Base-by-base conservation (phyloP, 306 rosid genomes). In the Heteromeles arbutifolia region DNA sequence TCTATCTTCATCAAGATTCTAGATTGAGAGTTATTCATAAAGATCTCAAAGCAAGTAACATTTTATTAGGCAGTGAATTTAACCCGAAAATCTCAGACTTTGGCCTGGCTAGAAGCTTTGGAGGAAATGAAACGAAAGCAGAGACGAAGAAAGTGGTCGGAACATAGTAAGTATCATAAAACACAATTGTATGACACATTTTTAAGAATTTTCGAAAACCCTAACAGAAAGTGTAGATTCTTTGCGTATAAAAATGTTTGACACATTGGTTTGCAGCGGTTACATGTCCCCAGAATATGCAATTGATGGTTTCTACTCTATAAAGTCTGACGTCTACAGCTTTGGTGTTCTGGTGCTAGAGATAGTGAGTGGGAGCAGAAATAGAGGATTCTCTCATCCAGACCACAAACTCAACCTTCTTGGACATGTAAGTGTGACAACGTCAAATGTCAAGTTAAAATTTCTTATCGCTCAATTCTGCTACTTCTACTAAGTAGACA, bases 241-340 rank as follows among this genome's bases (percentile, higher is more conserved):
- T 39, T 39, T 39, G 11, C 1, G 0, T 39, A 39, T 39, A 39
- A 39, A 39, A 39, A 8, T 34, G 0, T 34, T 6, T 34, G 2
- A 6, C 39, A 6, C 2, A 39, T 11, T 31, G 2, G 11, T 25
- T 12, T 25, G 62, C 4, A 83, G 85, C 21, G 89, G 86, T n/a
- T 86, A 86, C 37, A 77, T 86, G 81, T 43, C 85, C 7, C 89
- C 89, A 1, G 77, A 83, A 71, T 86, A 86, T 84, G 83, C 89
- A 22, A 79, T 86, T 75, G 75, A 82, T 54, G 90, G 86, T 45
- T 26, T 34, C 3, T 86, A 78, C 58, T 86, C 87, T 15, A 63
- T 78, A 1, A 86, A 84, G 67, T 79, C 86, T 10, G 89, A 86
- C 45, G 83, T 83, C 6, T 86, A 77, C 17, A 83, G 89, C 61